Evolutionary conservation across 202 grass and related monocot species (phyloP), one percentile per base, ranked within the genome.

Genomic region (Schoenoplectus tabernaemontani): DNA sequence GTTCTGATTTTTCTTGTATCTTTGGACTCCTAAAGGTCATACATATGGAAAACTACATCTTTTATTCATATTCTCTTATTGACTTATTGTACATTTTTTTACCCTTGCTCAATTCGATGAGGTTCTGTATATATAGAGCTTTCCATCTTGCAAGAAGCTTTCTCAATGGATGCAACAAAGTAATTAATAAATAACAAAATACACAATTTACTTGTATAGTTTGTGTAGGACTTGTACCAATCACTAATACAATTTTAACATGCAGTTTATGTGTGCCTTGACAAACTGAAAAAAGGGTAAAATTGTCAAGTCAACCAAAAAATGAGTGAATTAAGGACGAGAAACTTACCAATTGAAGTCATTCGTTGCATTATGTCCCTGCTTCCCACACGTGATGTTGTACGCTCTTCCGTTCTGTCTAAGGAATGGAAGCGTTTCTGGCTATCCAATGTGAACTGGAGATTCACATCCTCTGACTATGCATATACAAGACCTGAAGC

Each of bases 391-490:
- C 6, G 69, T 9, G 44, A 51, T 73, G 44, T 73, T 53, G 69
- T 33, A 33, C 69, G 44, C 53, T 73, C 13, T 44, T 73, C 69
- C 15, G 7, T 73, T 47, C 15, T 73, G 24, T 51, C 46, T 1
- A 50, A 73, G 26, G 23, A 73, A 33, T 73, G 44, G 69, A 73
- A 51, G 44, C 2, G 26, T 22, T 28, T 73, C 44, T 73, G 69
- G 69, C 44, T 32, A 32, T 73, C 69, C 26, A 32, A 32, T 34
- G 26, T 73, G 44, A 51, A 73, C 7, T 73, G 69, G 69, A 73
- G 13, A 44, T 13, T 73, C 5, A 50, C 44, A 53, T 73, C 69
- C 44, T 73, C 43, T 9, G 69, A 73, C 69, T 73, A 73, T 53
- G 26, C 26, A 15, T 2, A 41, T 4, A 53, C 19, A 50, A 73